Conservation (phyloP, 2,329 filamentous ascomycete species). For the Pezicula rhizophila region DNA sequence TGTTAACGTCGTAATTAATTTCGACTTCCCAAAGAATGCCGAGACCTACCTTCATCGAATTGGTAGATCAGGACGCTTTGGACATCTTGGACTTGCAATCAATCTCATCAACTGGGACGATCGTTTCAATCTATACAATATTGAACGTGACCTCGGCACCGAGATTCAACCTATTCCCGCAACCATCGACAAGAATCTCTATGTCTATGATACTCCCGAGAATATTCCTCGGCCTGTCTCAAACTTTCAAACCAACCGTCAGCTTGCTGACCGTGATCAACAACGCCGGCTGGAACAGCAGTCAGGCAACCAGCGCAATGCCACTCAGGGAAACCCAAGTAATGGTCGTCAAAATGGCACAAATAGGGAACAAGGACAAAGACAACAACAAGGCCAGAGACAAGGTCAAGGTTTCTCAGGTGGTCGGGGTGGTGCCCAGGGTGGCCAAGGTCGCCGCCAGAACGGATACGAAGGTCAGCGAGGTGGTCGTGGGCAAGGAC, state of each 20-base stretch:
- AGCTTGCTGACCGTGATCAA: conserved; percentile 14
- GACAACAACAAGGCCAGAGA: conserved; percentile 22
- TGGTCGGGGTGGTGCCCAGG: conserved; percentile 22
- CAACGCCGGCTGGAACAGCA: conserved; percentile 17
- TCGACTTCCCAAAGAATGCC: conserved; percentile 98
- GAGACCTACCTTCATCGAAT: conserved; percentile 98
- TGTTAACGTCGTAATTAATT: conserved; percentile 99
- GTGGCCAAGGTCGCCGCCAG: conserved; percentile 19
- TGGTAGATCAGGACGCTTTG: conserved; percentile 93
- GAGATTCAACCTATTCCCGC: conserved; percentile 96
- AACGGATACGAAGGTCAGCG: conserved; percentile 25
- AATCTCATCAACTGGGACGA: conserved; percentile 99
- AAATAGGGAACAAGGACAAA: conserved; percentile 19
- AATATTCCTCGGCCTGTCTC: conserved; percentile 81
- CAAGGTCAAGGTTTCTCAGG: conserved; percentile 22
- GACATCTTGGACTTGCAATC: conserved; percentile 93
- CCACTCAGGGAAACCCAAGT: conserved; percentile 17
- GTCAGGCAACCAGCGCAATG: conserved; percentile 16
- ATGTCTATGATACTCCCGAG: conserved; percentile 96
- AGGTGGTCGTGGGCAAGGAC: conserved; percentile 25
- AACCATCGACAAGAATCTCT: conserved; percentile 94
- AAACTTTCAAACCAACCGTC: conserved; percentile 33
- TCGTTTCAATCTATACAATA: conserved; percentile 97
- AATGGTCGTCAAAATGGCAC: conserved; percentile 22
- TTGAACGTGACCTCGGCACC: conserved; percentile 93